Evolutionary conservation across 805 yeast species (phyloP).

Genomic region (Sungouiozyma ichnusensis): DNA sequence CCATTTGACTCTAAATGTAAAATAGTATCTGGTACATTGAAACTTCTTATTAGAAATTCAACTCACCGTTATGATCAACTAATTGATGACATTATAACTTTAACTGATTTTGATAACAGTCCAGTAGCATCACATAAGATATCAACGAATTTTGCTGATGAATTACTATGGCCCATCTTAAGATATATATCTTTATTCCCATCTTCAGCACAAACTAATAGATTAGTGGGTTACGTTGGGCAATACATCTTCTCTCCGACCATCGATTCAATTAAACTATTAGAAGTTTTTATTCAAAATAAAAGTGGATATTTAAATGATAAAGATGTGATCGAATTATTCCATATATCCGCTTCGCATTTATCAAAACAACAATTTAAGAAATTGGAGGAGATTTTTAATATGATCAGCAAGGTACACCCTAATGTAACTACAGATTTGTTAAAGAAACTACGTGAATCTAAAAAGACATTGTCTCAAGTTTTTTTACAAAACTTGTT

Average conservation of each 20-base stretch:
- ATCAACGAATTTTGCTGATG: slow-evolving; percentile 13
- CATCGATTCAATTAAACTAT: slow-evolving; percentile 9
- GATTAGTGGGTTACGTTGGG: slow-evolving; percentile 6
- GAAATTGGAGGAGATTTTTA: slow-evolving; percentile 39
- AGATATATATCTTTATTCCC: slow-evolving; percentile 7
- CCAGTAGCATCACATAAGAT: slow-evolving; percentile 11
- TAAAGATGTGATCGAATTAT: slow-evolving; percentile 10
- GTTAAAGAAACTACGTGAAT: slow-evolving; percentile 36
- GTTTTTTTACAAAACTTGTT: slow-evolving; percentile 34
- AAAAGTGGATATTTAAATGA: slow-evolving; percentile 5
- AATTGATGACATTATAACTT: slow-evolving; percentile 12
- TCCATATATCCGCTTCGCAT: slow-evolving; percentile 13
- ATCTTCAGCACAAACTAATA: neutral
- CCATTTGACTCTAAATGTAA: slow-evolving; percentile 17
- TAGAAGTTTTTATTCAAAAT: slow-evolving; percentile 15
- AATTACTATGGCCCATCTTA: slow-evolving; percentile 15
- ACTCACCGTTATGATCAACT: slow-evolving; percentile 4
- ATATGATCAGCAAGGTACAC: slow-evolving; percentile 31
- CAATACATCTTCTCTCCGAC: slow-evolving; percentile 10
- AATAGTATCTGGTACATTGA: slow-evolving; percentile 14
- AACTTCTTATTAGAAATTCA: slow-evolving; percentile 5
- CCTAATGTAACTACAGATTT: slow-evolving; percentile 35
- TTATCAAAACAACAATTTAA: slow-evolving; percentile 17
- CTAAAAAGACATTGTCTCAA: slow-evolving; percentile 45
- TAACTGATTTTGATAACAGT: slow-evolving; percentile 14